Evolutionary conservation across 163 green algal genomes (phyloP).

Genomic region (Volvox carteri): DNA sequence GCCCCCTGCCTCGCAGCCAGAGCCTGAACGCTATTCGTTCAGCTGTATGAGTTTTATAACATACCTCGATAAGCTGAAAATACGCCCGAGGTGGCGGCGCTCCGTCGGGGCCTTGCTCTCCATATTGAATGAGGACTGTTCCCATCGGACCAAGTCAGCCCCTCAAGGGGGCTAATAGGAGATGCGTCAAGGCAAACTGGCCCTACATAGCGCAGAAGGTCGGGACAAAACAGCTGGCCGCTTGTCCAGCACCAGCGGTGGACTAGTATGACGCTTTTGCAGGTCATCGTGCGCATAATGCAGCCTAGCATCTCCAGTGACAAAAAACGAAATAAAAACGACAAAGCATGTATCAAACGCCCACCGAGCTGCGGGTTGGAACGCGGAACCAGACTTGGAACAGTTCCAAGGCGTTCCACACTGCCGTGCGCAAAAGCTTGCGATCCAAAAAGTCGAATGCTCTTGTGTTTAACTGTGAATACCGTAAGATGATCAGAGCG

Average conservation of each 20-base stretch:
- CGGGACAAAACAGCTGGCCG: neutral
- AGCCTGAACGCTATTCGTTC: no score
- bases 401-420: neutral
- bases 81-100: slow-evolving; percentile 25
- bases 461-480: no score
- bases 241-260: neutral
- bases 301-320: neutral
- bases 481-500: no score
- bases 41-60: no score
- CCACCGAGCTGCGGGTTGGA: neutral
- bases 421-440: neutral
- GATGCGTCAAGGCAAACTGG: neutral
- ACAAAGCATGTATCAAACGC: neutral
- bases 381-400: slow-evolving; percentile 21
- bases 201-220: neutral
- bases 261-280: neutral
- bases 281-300: neutral
- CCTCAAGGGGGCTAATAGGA: neutral
- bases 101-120: slow-evolving; percentile 6
- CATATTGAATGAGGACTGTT: slow-evolving; percentile 39
- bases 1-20: no score
- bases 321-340: neutral
- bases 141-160: slow-evolving; percentile 22
- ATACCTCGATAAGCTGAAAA: slow-evolving; percentile 47
- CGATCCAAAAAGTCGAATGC: neutral